Base-by-base conservation (phyloP, 1,284 basidiomycete genomes). In the Gymnopus androsaceus region DNA sequence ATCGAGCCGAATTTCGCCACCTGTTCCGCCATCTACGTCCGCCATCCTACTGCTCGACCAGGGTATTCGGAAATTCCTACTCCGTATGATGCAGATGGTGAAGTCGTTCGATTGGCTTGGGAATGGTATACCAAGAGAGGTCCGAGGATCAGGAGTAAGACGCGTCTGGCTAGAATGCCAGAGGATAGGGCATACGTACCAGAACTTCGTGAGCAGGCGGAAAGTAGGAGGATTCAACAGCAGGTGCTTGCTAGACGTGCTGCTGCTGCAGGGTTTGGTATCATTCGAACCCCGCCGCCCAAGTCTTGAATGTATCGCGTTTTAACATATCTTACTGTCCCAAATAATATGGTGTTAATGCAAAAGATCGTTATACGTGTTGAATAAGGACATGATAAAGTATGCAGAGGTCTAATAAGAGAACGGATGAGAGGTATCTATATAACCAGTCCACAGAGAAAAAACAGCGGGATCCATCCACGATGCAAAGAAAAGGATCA, bases 41-140 rank as follows among this genome's bases (percentile, higher is more conserved):
- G 96, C 45, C 94, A 98, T 69, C 97, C 97, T 1, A 98, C 95
- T 0, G 94, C 96, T 0, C 86, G 94, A 25, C 91, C 94, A 1
- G 85, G 90, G 3, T 94, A 95, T 74, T 94, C 90, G 27, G 95
- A 98, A 72, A 90, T 98, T 47, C 92, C 95, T 9, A 92, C 91
- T 12, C 95, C 95, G 1, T 98, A 90, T 72, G 91, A 94, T 63
- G 94, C 95, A 0, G 94, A 95, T 66, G 95, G 95, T 12, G 90
- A 94, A 63, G 79, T 96, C 17, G 84, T 96, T 64, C 86, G 90
- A 55, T 79, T 84, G 58, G 82, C 90, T 9, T 98, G 95, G 95
- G 95, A 95, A 72, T 96, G 92, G 92, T 96, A 94, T 67, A 82
- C 84, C 56, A 78, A 84, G 67, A 76, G 82, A 47, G 78, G 91